A percentile compares a stretch with the other conserved stretches of the same genome.
Evolutionary conservation across 2,329 filamentous ascomycete species (phyloP).

Genomic region (Talaromyces verruculosus): DNA sequence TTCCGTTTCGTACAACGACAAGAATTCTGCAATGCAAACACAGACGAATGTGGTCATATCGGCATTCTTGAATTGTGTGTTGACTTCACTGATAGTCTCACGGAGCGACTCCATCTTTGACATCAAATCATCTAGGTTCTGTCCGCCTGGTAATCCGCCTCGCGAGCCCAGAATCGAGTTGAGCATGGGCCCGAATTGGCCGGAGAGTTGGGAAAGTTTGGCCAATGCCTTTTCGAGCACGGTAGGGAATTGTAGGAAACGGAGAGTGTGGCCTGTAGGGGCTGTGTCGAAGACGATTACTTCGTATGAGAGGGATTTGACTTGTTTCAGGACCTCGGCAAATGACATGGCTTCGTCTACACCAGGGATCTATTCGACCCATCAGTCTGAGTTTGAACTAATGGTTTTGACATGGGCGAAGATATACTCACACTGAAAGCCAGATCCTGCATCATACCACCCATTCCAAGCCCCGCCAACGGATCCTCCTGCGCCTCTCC

Average conservation of each 20-base stretch:
- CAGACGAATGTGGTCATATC: constrained; percentile 96
- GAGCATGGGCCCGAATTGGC: constrained; percentile 92
- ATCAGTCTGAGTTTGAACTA: not conserved
- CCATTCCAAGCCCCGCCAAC: constrained; percentile 70
- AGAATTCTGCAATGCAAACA: constrained; percentile 96
- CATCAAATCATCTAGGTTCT: constrained; percentile 87
- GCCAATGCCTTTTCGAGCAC: constrained; percentile 98
- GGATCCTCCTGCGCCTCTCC: constrained; percentile 66
- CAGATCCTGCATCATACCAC: constrained; percentile 97
- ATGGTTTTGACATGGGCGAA: not conserved
- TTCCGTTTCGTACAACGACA: constrained; percentile 96
- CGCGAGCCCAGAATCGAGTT: constrained; percentile 84
- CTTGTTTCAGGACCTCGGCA: constrained; percentile 97
- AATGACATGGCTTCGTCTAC: constrained; percentile 99
- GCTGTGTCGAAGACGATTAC: constrained; percentile 99
- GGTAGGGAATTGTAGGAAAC: constrained; percentile 96
- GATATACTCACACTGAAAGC: constrained; percentile 72
- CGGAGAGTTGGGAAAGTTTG: constrained; percentile 90
- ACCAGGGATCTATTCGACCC: constrained; percentile 74
- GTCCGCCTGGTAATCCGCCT: constrained; percentile 81
- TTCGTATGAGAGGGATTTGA: constrained; percentile 98
- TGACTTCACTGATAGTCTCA: constrained; percentile 91
- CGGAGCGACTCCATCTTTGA: constrained; percentile 92
- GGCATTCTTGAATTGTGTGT: constrained; percentile 96
- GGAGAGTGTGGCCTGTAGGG: constrained; percentile 94